Evolutionary conservation across 1,284 basidiomycete genomes (phyloP), one percentile per base, ranked within the genome.

Genomic region (Sphaerobolus stellatus): DNA sequence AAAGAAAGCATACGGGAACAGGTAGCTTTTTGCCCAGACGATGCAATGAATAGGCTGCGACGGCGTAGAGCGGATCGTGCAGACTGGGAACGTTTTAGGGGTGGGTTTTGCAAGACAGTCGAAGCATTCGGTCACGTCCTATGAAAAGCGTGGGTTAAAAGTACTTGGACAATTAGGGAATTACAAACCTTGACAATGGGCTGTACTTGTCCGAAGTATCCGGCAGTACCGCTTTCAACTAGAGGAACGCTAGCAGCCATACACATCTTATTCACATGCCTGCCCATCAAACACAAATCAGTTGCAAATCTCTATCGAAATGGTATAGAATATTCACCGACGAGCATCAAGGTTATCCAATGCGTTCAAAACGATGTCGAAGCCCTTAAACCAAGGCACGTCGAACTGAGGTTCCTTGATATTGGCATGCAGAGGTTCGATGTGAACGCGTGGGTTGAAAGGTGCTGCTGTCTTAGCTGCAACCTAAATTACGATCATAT

Each of bases 1-100:
- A 29, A 1, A 14, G 38, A 11, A 18, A n/a, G 73, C 88, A 68
- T 62, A 94, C 94, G 88, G 86, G 62, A 99, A 85, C n/a, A 99
- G 84, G 75, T 98, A 99, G 62, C 86, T 95, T 71, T 99, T 99
- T 29, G 93, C 94, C 97, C 97, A 99, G 0, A 98, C 96, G 54
- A 99, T 98, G 67, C 95, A 99, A 67, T 99, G 97, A 48, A 99
- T 97, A 0, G 97, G 94, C 59, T 96, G 94, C 52, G 91, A 94
- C 0, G 97, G 97, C 0, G 97, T 99, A 2, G 94, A 94, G 45
- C 97, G 88, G 63, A 99, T 99, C 0, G 97, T 99, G 73, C 97
- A 99, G 2, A 99, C 95, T 0, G 97, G 96, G 68, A 93, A 99
- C 0, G 92, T 90, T 69, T 96, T 98, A 0, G 94, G 93, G 0